Conservation (phyloP, 768 basidiomycete species). For the Tricholoma saponaceum region DNA sequence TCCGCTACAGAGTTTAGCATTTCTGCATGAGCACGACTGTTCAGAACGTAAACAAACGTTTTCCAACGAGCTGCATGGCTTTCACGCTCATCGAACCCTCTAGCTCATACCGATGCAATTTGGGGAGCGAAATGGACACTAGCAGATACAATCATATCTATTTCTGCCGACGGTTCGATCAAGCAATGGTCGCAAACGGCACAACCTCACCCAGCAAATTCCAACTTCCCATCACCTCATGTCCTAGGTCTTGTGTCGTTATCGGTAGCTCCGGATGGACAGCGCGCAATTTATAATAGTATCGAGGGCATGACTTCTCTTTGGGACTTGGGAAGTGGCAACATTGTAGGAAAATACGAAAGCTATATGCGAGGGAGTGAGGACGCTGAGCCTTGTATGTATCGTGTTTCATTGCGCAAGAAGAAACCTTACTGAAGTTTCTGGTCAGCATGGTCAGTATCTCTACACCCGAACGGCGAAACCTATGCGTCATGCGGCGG, state of each 20-base stretch:
- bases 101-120: slow-evolving; percentile 77
- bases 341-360: slow-evolving; percentile 61
- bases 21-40: slow-evolving; percentile 68
- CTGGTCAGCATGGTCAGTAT: slow-evolving; percentile 76
- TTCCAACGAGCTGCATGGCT: slow-evolving; percentile 23
- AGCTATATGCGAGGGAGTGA: slow-evolving; percentile 62
- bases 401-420: background rate
- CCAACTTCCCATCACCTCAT: slow-evolving; percentile 60
- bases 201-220: slow-evolving; percentile 49
- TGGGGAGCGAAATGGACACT: slow-evolving; percentile 78
- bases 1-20: slow-evolving; percentile 58
- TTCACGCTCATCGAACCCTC: slow-evolving; percentile 27
- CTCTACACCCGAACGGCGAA: slow-evolving; percentile 68
- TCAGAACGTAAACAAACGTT: slow-evolving; percentile 59
- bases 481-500: slow-evolving; percentile 74
- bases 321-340: slow-evolving; percentile 65
- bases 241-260: slow-evolving; percentile 83
- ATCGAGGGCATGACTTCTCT: slow-evolving; percentile 80
- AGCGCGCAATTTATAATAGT: slow-evolving; percentile 69
- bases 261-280: slow-evolving; percentile 65
- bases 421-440: background rate
- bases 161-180: slow-evolving; percentile 75
- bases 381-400: slow-evolving; percentile 69
- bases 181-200: slow-evolving; percentile 68
- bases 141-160: slow-evolving; percentile 59